A percentile compares a stretch with the other conserved stretches of the same genome.
phyloP scores from a whole-genome alignment of 1,284 basidiomycete genomes.

The Puccinia sorghi region DNA sequence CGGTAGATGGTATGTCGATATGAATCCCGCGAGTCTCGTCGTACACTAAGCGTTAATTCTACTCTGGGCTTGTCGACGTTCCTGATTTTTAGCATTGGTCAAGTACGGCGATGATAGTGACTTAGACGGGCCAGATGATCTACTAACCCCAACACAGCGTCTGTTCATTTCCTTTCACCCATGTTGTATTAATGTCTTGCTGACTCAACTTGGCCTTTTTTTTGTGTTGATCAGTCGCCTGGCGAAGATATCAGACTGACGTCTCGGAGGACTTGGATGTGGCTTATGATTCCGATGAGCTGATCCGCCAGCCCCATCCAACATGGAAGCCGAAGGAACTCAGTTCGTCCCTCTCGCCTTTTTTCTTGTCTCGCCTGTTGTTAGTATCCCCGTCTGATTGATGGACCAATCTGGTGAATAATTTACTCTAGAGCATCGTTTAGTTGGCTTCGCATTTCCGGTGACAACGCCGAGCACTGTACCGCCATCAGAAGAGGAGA shows the following conservation, averaged over 20 bases:
- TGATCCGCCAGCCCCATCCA: constrained; percentile 7
- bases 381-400: not conserved
- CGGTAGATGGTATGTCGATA: constrained; percentile 37
- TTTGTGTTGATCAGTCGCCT: constrained; percentile 34
- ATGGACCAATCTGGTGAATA: not conserved
- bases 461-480: not conserved
- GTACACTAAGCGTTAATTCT: not conserved
- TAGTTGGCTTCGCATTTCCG: constrained; percentile 48
- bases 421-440: constrained; percentile 33
- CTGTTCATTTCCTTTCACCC: not conserved
- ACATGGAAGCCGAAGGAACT: constrained; percentile 49
- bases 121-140: constrained; percentile 34
- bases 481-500: constrained; percentile 1
- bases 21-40: not conserved
- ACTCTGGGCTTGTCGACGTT: not conserved
- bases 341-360: constrained; percentile 24
- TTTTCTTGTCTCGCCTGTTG: not conserved
- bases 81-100: constrained; percentile 15
- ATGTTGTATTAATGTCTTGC: not conserved
- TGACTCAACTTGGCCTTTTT: not conserved
- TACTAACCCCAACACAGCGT: constrained; percentile 36
- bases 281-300: constrained; percentile 50
- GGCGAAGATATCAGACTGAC: constrained; percentile 46
- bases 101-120: constrained; percentile 49
- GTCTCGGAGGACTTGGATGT: constrained; percentile 29